Conservation (phyloP, 2,329 filamentous ascomycete species). For the Pestalotiopsis sp. region DNA sequence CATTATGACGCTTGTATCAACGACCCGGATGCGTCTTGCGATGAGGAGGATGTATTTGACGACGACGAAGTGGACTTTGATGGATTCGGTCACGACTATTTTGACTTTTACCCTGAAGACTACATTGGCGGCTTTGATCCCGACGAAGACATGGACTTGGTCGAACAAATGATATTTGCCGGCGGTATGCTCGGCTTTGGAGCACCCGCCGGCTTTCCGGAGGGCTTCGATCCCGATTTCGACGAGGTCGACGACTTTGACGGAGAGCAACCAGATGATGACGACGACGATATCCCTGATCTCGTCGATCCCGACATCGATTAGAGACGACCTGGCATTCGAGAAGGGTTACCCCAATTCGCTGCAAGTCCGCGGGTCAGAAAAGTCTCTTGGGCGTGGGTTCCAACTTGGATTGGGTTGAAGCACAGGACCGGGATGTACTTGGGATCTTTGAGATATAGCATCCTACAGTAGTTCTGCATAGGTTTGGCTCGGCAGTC, state of each 20-base stretch:
- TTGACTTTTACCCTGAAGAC: not conserved
- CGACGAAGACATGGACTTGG: not conserved
- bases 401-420: too few species aligned
- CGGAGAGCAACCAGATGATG: not conserved
- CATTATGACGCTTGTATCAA: not conserved
- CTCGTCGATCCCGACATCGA: not conserved
- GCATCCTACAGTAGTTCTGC: too few species aligned
- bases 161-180: not conserved
- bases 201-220: not conserved
- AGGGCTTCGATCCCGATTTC: too few species aligned
- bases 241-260: not conserved
- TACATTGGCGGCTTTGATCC: not conserved
- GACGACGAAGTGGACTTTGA: not conserved
- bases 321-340: not conserved
- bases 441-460: too few species aligned
- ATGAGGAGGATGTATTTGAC: not conserved
- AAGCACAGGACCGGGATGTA: too few species aligned
- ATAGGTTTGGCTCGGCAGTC: too few species aligned
- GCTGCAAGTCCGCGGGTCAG: too few species aligned
- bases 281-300: constrained; percentile 1
- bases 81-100: not conserved
- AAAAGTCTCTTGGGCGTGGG: too few species aligned
- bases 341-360: not conserved
- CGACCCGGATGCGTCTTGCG: not conserved
- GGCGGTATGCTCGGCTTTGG: not conserved